Evolutionary conservation across 2,329 filamentous ascomycete species (phyloP), one percentile per base, ranked within the genome.

Genomic region (Leptographium galeiforme): DNA sequence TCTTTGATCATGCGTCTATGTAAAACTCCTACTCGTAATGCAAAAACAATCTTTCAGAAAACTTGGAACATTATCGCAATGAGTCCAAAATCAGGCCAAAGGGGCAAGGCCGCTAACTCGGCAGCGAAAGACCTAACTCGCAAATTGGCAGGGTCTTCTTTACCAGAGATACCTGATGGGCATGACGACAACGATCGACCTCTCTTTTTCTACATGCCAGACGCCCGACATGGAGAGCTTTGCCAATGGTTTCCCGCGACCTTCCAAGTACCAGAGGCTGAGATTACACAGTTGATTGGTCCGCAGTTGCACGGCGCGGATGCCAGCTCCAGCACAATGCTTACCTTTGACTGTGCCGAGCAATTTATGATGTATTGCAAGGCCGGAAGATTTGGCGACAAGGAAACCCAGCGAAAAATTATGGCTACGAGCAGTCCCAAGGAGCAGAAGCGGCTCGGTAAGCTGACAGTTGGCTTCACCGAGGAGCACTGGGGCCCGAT

Each of bases 311-410:
- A 58, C 44, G 52, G 39, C 36, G 48, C 10, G 38, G 56, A 53
- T 43, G 43, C 25, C 25, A 25, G 25, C 25, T 25, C 25, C 5
- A 25, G 52, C 34, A 47, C 48, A 40, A 61, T 67, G 51, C 25
- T 25, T 25, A 60, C 58, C 2, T 68, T 70, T 58, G 60, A 53
- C 51, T 67, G 64, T 53, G 64, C 63, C 6, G 67, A 70, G 56
- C 67, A 70, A 52, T 69, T 67, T 59, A 69, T 69, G 66, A 68
- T 68, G 68, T 69, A 63, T 55, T 67, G 64, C 61, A 68, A 69
- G 58, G 67, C 67, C 2, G 59, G 58, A 7, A 62, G 62, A 5
- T 70, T 69, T 55, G 38, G 56, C 51, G 66, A 69, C 56, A 65
- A 8, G 6, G 32, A 50, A 16, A 48, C 40, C 3, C 52, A 54